Evolutionary conservation across 1,284 basidiomycete genomes (phyloP).

Genomic region (Ceratobasidium theobromae): DNA sequence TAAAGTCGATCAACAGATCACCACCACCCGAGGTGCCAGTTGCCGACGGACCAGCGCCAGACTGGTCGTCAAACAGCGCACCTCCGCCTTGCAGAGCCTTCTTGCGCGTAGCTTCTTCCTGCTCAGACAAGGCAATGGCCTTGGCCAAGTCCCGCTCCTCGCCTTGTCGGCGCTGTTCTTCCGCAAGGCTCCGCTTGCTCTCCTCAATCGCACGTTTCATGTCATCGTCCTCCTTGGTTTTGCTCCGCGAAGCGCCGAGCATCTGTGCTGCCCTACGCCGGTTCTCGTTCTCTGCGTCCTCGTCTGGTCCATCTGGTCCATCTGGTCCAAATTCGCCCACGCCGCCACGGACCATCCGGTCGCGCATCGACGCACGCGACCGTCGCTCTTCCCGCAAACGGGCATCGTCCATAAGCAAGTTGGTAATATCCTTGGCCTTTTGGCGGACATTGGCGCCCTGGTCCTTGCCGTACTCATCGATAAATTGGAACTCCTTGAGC

Average conservation of each 20-base stretch:
- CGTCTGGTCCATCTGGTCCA: too few species aligned
- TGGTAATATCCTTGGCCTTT: conserved; percentile 99
- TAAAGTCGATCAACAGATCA: conserved; percentile 26
- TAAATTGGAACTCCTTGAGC: conserved; percentile 96
- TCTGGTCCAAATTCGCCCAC: conserved; percentile 49
- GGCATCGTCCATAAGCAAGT: conserved; percentile 86
- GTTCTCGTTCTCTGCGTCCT: conserved; percentile 55
- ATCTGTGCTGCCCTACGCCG: conserved; percentile 48
- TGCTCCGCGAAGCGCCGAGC: conserved; percentile 36
- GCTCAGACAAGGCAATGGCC: conserved; percentile 81
- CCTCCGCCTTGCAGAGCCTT: conserved; percentile 69
- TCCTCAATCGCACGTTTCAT: conserved; percentile 81
- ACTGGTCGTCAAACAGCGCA: conserved; percentile 82
- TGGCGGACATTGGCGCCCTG: conserved; percentile 98
- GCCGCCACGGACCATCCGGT: conserved; percentile 80
- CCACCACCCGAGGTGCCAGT: conserved; percentile 11
- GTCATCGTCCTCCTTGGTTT: conserved; percentile 72
- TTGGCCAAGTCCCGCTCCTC: conserved; percentile 74
- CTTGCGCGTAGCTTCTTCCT: conserved; percentile 77
- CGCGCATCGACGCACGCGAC: conserved; percentile 87
- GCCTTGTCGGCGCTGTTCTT: conserved; percentile 63
- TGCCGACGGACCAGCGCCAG: conserved; percentile 50
- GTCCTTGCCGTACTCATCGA: conserved; percentile 96
- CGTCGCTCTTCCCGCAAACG: conserved; percentile 85
- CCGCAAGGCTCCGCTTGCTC: conserved; percentile 75